Base-by-base conservation (phyloP, 1,284 basidiomycete species). In the Fistulinella cinereoalba region DNA sequence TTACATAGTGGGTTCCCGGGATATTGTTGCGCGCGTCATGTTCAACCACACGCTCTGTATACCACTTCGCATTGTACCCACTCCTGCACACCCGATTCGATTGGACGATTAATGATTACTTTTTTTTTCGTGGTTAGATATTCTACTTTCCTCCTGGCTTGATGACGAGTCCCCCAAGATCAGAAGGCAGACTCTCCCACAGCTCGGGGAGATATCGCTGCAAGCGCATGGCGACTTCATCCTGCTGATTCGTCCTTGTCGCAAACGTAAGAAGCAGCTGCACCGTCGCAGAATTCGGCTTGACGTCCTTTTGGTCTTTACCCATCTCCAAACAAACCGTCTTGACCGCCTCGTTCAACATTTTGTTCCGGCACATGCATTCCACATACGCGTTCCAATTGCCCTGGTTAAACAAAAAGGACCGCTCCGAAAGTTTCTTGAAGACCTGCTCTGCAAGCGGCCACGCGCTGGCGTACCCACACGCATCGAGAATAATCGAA, bases 321-420 rank as follows among this genome's bases (percentile, higher is more conserved):
- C 68, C 70, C 85, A 93, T 90, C 50, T 86, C 76, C 44, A 76
- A 52, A 52, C 84, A 84, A 15, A 86, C 72, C 16, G 81, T 71
- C 58, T 77, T 75, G 27, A 83, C 62, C 0, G 92, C 92, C 43
- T 91, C 85, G 19, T 83, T 77, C 23, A 90, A 56, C 54, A 72
- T 71, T 5, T 80, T 78, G 45, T 83, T 66, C 13, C 92, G 77
- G 56, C 88, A 88, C n/a, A 96, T 73, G 62, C 88, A 91, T 66
- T 96, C 92, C n/a, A 96, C 62, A 76, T 84, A 93, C 1, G 81
- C 75, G 49, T 88, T 84, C 85, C 88, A 93, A 52, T 86, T 85
- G 34, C 75, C 71, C 46, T 73, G 66, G 55, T 83, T 83, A 49
- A 86, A 69, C 15, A 58, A 59, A 55, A 83, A 82, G 6, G 72